phyloP scores from a whole-genome alignment of 2,329 filamentous ascomycete genomes.

The Fusarium protoensiforme region DNA sequence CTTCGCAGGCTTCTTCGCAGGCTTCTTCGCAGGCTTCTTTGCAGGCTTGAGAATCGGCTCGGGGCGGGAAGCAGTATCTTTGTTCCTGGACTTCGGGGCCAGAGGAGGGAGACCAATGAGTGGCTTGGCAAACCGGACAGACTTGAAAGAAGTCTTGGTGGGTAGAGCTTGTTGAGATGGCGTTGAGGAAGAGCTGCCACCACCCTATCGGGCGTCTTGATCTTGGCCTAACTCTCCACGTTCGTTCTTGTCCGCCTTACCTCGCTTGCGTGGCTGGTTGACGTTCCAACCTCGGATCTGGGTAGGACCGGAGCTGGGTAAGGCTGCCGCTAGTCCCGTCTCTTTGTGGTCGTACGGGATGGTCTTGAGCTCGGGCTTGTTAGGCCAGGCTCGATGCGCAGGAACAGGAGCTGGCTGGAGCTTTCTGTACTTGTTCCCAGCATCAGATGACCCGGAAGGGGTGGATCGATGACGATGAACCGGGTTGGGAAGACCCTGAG shows the following conservation, averaged over 20 bases:
- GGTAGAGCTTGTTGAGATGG: constrained; percentile 23
- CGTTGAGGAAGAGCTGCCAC: constrained; percentile 40
- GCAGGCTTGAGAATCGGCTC: not conserved
- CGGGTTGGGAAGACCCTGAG: constrained; percentile 45
- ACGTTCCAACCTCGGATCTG: constrained; percentile 68
- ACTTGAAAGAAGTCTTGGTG: constrained; percentile 30
- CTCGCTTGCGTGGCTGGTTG: constrained; percentile 53
- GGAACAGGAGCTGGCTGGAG: constrained; percentile 68
- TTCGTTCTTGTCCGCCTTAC: constrained; percentile 49
- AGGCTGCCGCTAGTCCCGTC: constrained; percentile 64
- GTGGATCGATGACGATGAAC: constrained; percentile 51
- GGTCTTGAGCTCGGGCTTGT: constrained; percentile 66
- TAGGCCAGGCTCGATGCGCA: constrained; percentile 59
- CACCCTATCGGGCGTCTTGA: constrained; percentile 53
- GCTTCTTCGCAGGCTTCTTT: not conserved
- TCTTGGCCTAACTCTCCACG: constrained; percentile 47
- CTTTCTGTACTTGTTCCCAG: constrained; percentile 63
- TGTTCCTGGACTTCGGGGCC: constrained; percentile 12
- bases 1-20: not conserved
- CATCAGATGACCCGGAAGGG: constrained; percentile 52
- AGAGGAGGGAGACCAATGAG: constrained; percentile 28
- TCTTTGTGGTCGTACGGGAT: constrained; percentile 71
- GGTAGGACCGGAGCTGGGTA: constrained; percentile 66
- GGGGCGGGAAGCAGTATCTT: not conserved
- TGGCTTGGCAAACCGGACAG: constrained; percentile 42